Evolutionary conservation across 345 rosid genomes (phyloP), one percentile per base, ranked within the genome.

Genomic region (Ricinus communis): DNA sequence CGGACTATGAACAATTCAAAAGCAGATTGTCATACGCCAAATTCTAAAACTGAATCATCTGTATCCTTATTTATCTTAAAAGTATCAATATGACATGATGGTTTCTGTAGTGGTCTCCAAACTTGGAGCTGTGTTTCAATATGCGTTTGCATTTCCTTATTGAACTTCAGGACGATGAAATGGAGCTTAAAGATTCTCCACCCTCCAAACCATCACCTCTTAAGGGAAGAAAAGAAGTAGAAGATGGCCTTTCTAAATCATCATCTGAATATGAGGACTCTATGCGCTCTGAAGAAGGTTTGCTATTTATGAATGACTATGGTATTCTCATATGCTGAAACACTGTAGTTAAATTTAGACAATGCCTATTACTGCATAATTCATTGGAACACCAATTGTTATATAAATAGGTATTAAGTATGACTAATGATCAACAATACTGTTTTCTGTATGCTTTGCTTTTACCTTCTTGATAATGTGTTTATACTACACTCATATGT

Each of bases 211-310:
- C 67, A 52, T 77, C 75, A 46, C 77, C 84, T 59, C 40, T 36
- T 8, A 74, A 68, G 70, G 71, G 71, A 76, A 80, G 66, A 55
- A 67, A 79, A 27, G 88, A 71, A 52, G 72, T 74, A 78, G 84
- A 79, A 41, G 74, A 68, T 59, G 60, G 73, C 66, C 82, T 77
- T 52, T 62, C 82, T 68, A 81, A 77, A 70, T 79, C 86, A 38
- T 82, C 82, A 28, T 83, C 87, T 68, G 89, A 85, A 62, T 89
- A 85, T 78, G 74, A 56, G 60, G 79, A 71, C 69, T 78, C 86
- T 56, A 83, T 76, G 69, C 83, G 85, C 73, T 75, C 74, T 65
- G 82, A 65, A 70, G 93, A 87, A 31, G 86, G 76, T 77, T 86
- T 80, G 31, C 84, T 84, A 43, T 43, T 4, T 43, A 62, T 79